These are phyloP conservation scores for Scheffersomyces ergatensis DNA, from an alignment of 805 yeast genomes.

Conservation along the genomic window DNA sequence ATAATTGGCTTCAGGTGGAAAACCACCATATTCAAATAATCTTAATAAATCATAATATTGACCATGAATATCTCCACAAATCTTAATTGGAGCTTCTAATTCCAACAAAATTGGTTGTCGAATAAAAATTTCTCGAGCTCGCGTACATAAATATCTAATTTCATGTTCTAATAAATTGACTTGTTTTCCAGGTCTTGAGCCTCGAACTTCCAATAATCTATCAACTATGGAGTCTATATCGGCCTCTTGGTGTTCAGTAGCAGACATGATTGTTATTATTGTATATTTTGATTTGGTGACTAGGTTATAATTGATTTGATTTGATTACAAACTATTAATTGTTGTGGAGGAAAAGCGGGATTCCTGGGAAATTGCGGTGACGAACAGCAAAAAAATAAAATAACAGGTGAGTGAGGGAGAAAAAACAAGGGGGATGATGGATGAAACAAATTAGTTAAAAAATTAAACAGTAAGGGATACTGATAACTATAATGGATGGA, in stretches of 20 bases:
- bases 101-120: slow-evolving; percentile 96
- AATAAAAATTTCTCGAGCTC: slow-evolving; percentile 96
- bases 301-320: too few relatives aligned
- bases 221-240: slow-evolving; percentile 97
- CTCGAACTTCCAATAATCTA: slow-evolving; percentile 94
- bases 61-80: slow-evolving; percentile 98
- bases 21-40: slow-evolving; percentile 96
- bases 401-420: too few relatives aligned
- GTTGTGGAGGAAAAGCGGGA: too few relatives aligned
- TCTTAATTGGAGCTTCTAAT: slow-evolving; percentile 95
- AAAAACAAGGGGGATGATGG: too few relatives aligned
- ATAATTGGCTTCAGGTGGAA: slow-evolving; percentile 98
- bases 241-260: slow-evolving; percentile 60
- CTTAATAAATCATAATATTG: slow-evolving; percentile 95
- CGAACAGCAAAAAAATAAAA: too few relatives aligned
- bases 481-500: too few relatives aligned
- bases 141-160: slow-evolving; percentile 92
- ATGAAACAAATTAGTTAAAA: too few relatives aligned
- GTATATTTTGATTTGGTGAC: too few relatives aligned
- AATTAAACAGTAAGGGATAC: too few relatives aligned
- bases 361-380: too few relatives aligned
- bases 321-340: too few relatives aligned
- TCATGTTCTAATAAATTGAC: slow-evolving; percentile 92
- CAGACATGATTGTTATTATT: slow-evolving; percentile 12
- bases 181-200: slow-evolving; percentile 97